Base-by-base conservation (phyloP, 306 rosid species). In the Ceratonia siliqua region DNA sequence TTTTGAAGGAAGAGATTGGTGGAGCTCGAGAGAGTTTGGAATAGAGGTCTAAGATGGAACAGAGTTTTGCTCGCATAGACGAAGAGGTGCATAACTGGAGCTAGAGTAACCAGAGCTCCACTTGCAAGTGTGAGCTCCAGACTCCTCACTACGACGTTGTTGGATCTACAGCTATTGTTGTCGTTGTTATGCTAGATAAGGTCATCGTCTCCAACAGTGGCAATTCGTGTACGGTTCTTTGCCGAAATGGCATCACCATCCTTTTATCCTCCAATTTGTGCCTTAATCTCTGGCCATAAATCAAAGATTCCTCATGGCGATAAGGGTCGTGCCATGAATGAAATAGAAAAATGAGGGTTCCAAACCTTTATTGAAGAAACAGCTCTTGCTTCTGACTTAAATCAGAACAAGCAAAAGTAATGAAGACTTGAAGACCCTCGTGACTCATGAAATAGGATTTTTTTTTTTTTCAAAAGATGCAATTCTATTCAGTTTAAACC, bases 211-310 rank as follows among this genome's bases (percentile, higher is more conserved):
- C 99, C 2, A 94, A 94, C 75, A 92, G 99, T 52, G 99, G 99
- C 18, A 97, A 94, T 21, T 94, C 99, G 3, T 93, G 99, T 7
- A 98, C 98, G 0, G 96, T 94, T 0, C 99, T 94, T 32, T 90
- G 88, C 84, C 92, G 96, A 0, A 76, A 48, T 39, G 93, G 93
- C 70, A 74, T 73, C 15, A 91, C 88, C 3, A 22, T 92, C 17
- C 96, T 98, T 0, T 93, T 94, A 3, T 94, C 99, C 55, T 82
- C 82, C 50, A 98, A 94, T 66, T n/a, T n/a, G n/a, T n/a, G n/a
- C n/a, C n/a, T n/a, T n/a, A n/a, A n/a, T n/a, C n/a, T n/a, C n/a
- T n/a, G n/a, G n/a, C n/a, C n/a, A n/a, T n/a, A n/a, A n/a, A n/a
- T n/a, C n/a, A n/a, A n/a, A n/a, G n/a, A n/a, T n/a, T n/a, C n/a